Evolutionary conservation across 164 flowering plant species (phyloP), one percentile per base, ranked within the genome.

Genomic region (Tetrastigma voinierianum): DNA sequence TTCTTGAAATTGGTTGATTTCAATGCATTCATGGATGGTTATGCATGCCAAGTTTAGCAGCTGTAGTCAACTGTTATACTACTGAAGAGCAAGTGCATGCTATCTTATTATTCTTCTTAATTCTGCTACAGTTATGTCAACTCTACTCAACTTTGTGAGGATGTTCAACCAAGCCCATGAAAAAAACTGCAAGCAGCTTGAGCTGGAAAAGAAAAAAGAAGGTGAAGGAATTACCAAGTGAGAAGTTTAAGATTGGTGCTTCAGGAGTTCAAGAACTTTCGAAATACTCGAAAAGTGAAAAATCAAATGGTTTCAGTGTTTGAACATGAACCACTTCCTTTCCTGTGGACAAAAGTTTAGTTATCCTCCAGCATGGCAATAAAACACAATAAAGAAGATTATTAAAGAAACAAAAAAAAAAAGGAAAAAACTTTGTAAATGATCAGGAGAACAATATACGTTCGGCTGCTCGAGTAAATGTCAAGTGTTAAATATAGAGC

Each of bases 181-280:
- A 11, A 96, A 95, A 56, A 95, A 92, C 81, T 76, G 86, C 83
- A 92, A 87, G 78, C 94, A 90, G 74, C 70, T 77, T 55, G 97
- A 90, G 79, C 70, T 78, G 47, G 96, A 95, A 72, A 87, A 66
- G 76, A 95, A 90, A 79, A 87, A 84, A 76, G 81, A 83, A 16
- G 87, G 61, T 71, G 76, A 91, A 83, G 70, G 93, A 86, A 75
- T 81, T 85, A 20, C 81, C 83, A 62, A 80, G 12, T 67, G 90
- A 81, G 59, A 87, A 84, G 69, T 49, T 57, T 68, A 88, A 85
- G 77, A 51, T 55, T 9, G 56, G 53, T 58, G 63, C 73, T 70
- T 62, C 79, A 73, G 57, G 78, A 68, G 49, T 46, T 81, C 10
- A 73, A 76, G 72, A 51, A 59, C 2, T 20, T 71, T 9, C 51